Percentiles rank a stretch among this genome's conserved stretches.
Evolutionary conservation across 1,284 basidiomycete genomes (phyloP).

Genomic region (Rhodotorula glutinis): DNA sequence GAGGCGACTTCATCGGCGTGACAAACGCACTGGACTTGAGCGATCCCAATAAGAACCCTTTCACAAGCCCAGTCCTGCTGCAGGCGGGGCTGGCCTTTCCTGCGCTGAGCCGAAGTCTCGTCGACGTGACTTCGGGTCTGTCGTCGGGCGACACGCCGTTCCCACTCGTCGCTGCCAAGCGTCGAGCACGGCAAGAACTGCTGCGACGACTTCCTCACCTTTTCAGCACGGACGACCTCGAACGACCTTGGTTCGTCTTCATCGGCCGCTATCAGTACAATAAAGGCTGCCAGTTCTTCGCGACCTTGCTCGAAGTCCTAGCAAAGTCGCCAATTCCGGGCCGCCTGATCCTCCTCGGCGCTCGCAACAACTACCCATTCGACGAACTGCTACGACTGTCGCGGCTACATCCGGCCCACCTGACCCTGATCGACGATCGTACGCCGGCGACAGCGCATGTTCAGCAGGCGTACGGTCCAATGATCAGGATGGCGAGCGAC

Average conservation of each 20-base stretch:
- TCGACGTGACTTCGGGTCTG: background rate
- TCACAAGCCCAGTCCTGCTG: conserved; percentile 6
- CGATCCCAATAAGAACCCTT: conserved; percentile 29
- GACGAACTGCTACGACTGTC: conserved; percentile 7
- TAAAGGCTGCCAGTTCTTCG: conserved; percentile 35
- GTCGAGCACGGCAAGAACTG: conserved; percentile 18
- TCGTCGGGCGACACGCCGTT: too few relatives aligned
- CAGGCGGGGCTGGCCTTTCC: conserved; percentile 20
- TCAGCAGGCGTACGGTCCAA: conserved; percentile 15
- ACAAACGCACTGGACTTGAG: conserved; percentile 33
- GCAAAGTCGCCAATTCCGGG: background rate
- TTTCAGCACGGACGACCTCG: conserved; percentile 12
- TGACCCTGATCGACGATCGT: conserved; percentile 29
- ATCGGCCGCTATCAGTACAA: conserved; percentile 38
- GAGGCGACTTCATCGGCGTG: conserved; percentile 26
- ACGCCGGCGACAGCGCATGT: background rate
- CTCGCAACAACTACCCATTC: conserved; percentile 33
- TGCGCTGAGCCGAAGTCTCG: conserved; percentile 1
- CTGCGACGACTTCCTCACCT: conserved; percentile 10
- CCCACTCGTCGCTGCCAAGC: conserved; percentile 4
- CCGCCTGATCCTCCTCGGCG: conserved; percentile 31
- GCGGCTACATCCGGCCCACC: conserved; percentile 10
- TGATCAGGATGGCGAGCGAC: conserved; percentile 31
- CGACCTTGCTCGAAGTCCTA: conserved; percentile 19
- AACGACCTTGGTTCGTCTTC: conserved; percentile 26